These are phyloP conservation scores for Rhododendron simsii DNA, from an alignment of 148 eudicot species.

Conservation along the genomic window DNA sequence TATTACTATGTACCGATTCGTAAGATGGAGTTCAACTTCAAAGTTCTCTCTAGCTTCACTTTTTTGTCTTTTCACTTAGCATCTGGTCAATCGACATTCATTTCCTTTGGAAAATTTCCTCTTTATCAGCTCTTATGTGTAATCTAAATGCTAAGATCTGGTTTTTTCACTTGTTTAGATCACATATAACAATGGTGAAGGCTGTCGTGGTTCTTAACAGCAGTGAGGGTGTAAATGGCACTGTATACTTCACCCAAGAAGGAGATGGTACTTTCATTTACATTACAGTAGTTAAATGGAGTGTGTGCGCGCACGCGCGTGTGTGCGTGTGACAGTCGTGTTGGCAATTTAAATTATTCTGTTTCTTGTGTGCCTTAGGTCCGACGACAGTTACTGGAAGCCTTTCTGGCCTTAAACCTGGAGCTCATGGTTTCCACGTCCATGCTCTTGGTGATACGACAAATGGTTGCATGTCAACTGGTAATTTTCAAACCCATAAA, in stretches of 20 bases:
- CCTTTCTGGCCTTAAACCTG: constrained; percentile 78
- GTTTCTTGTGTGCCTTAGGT: constrained; percentile 31
- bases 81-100: background rate
- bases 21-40: background rate
- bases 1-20: background rate
- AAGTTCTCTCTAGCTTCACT: background rate
- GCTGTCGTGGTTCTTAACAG: constrained; percentile 73
- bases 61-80: background rate
- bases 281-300: background rate
- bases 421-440: constrained; percentile 92
- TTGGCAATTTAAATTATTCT: background rate
- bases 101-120: background rate
- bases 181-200: constrained; percentile 77
- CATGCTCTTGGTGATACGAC: constrained; percentile 98
- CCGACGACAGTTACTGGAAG: constrained; percentile 75
- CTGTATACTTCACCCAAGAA: constrained; percentile 66
- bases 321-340: background rate
- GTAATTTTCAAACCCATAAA: constrained; percentile 26
- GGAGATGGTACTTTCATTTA: constrained; percentile 53
- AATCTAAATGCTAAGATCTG: background rate
- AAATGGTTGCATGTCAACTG: constrained; percentile 94
- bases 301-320: background rate
- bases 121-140: background rate
- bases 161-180: constrained; percentile 33
- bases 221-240: constrained; percentile 70